These are phyloP conservation scores for Skeletonema costatum DNA, from an alignment of 108 stramenopile genomes.

Conservation along the genomic window DNA sequence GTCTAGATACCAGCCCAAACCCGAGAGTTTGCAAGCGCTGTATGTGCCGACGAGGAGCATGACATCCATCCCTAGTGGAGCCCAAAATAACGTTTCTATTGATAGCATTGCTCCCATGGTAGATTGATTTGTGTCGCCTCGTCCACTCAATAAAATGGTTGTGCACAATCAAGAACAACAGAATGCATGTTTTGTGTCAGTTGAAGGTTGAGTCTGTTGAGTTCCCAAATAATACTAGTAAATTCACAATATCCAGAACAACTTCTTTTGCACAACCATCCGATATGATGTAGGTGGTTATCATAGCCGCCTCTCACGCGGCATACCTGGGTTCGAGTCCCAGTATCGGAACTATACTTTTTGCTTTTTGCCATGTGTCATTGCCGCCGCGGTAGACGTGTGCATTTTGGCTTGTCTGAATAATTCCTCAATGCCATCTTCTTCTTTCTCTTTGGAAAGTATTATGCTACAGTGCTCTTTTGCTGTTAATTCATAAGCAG, in stretches of 20 bases:
- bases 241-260: no score
- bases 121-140: background rate
- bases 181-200: no score
- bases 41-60: conserved; percentile 23
- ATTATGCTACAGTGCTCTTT: no score
- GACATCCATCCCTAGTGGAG: conserved; percentile 16
- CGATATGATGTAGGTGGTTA: conserved; percentile 83
- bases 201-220: no score
- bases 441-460: no score
- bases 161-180: background rate
- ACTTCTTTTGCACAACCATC: background rate
- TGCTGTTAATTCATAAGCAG: no score
- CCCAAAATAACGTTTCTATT: conserved; percentile 23
- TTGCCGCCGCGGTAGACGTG: no score
- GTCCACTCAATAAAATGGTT: background rate
- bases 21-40: background rate
- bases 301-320: conserved; percentile 89
- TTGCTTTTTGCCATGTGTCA: no score
- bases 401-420: background rate
- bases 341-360: conserved; percentile 54
- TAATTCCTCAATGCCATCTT: no score
- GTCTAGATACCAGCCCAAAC: conserved; percentile 14
- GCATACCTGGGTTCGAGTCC: conserved; percentile 89
- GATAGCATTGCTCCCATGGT: background rate
- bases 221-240: no score